These are phyloP conservation scores for Porcisia deanei DNA, from an alignment of 208 protist genomes.

Conservation along the genomic window DNA sequence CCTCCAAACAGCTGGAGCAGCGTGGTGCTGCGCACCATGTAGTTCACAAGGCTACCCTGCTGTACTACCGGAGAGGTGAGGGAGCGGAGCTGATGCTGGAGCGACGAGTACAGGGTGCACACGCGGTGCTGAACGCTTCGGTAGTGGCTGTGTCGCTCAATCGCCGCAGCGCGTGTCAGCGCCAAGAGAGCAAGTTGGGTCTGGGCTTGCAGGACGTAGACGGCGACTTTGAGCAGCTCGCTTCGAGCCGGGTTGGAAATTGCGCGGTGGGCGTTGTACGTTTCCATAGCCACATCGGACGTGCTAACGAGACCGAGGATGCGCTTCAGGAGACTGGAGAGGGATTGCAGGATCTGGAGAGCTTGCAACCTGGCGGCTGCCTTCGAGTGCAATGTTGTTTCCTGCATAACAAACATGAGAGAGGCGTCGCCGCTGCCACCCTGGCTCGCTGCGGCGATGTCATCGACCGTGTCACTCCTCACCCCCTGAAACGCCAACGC, in stretches of 20 bases:
- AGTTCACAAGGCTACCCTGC: constrained; percentile 65
- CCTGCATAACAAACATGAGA: constrained; percentile 3
- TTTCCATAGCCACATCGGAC: constrained; percentile 84
- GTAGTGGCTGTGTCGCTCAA: constrained; percentile 11
- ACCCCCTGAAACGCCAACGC: constrained; percentile 4
- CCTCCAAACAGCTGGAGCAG: constrained; percentile 83
- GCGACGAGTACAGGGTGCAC: constrained; percentile 27
- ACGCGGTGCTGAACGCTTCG: constrained; percentile 29
- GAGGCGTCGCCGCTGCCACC: background rate
- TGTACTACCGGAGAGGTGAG: constrained; percentile 57
- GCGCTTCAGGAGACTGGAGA: constrained; percentile 38
- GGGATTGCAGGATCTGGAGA: constrained; percentile 20
- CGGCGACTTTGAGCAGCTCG: constrained; percentile 65
- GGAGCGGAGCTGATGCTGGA: constrained; percentile 60
- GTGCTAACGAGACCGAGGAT: constrained; percentile 57
- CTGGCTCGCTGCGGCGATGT: background rate
- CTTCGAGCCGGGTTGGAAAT: constrained; percentile 63
- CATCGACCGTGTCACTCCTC: constrained; percentile 4
- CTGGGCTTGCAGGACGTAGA: constrained; percentile 64
- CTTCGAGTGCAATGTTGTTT: constrained; percentile 3
- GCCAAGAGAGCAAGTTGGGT: constrained; percentile 36
- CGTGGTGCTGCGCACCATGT: constrained; percentile 85
- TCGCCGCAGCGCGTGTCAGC: constrained; percentile 30
- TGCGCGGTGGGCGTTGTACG: constrained; percentile 72
- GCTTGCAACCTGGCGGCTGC: constrained; percentile 1